Evolutionary conservation across 1,284 basidiomycete species (phyloP).

Genomic region (Lentinula novae-zelandiae): DNA sequence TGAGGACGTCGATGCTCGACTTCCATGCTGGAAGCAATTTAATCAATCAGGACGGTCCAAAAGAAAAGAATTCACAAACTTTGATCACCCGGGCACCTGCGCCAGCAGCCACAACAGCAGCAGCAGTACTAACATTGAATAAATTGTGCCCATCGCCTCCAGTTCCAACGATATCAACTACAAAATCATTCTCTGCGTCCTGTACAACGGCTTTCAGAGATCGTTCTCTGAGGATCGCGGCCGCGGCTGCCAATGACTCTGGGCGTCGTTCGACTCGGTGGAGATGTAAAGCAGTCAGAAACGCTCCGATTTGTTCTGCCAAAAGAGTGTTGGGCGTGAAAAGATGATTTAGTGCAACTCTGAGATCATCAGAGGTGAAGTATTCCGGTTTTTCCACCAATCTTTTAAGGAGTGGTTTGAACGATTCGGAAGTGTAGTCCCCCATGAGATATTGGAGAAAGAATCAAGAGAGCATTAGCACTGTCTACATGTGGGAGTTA

Average conservation of each 20-base stretch:
- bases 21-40: constrained; percentile 73
- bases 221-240: constrained; percentile 65
- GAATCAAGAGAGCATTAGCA: not conserved
- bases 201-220: constrained; percentile 62
- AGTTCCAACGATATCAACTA: constrained; percentile 64
- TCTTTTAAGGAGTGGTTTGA: constrained; percentile 74
- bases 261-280: constrained; percentile 73
- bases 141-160: constrained; percentile 97
- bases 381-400: constrained; percentile 76
- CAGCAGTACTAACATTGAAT: constrained; percentile 97
- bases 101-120: constrained; percentile 94
- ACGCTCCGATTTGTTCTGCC: constrained; percentile 78
- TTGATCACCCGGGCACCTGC: constrained; percentile 94
- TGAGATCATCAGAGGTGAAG: constrained; percentile 72
- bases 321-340: constrained; percentile 62
- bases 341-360: constrained; percentile 68
- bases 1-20: constrained; percentile 89
- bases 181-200: constrained; percentile 56
- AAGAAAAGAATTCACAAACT: constrained; percentile 36
- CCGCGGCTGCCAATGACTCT: constrained; percentile 75
- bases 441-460: constrained; percentile 15
- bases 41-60: constrained; percentile 1
- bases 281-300: constrained; percentile 79
- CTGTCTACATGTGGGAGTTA: not conserved
- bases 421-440: constrained; percentile 49